phyloP scores from a whole-genome alignment of 2,329 filamentous ascomycete species.

The Fusarium torreyae region DNA sequence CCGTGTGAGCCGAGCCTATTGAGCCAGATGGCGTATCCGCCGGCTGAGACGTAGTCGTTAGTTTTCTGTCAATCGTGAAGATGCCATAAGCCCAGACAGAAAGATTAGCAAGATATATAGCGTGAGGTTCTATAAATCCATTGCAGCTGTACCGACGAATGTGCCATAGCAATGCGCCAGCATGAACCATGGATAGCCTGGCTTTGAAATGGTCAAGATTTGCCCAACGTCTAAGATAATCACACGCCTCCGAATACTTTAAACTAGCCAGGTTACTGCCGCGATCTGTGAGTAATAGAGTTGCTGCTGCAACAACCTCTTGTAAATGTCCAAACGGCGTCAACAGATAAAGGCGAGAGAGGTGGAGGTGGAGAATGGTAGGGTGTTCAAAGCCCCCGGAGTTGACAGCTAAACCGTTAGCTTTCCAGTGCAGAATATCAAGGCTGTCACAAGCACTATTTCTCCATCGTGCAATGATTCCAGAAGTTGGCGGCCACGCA shows the following conservation, averaged over 20 bases:
- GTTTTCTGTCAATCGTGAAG: slow-evolving; percentile 1
- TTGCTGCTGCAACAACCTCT: slow-evolving; percentile 11
- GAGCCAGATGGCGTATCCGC: no score
- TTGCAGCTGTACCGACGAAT: slow-evolving; percentile 37
- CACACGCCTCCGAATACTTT: slow-evolving; percentile 8
- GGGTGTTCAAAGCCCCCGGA: slow-evolving; percentile 40
- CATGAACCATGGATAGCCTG: slow-evolving; percentile 35
- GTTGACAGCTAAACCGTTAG: slow-evolving; percentile 34
- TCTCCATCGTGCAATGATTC: slow-evolving; percentile 39
- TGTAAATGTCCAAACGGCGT: slow-evolving; percentile 36
- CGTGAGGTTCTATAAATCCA: slow-evolving; percentile 35
- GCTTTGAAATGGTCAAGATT: slow-evolving; percentile 42
- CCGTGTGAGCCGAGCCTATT: no score
- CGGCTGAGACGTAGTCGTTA: no score
- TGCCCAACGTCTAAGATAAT: slow-evolving; percentile 31
- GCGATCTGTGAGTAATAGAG: no score
- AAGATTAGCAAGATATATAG: slow-evolving; percentile 34
- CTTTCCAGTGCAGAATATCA: slow-evolving; percentile 42
- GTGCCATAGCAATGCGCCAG: slow-evolving; percentile 40
- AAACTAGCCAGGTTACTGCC: no score
- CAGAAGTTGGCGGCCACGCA: slow-evolving; percentile 32
- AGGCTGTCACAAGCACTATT: slow-evolving; percentile 41
- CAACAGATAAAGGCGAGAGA: slow-evolving; percentile 36
- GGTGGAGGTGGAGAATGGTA: slow-evolving; percentile 40
- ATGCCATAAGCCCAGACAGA: slow-evolving; percentile 35